Conservation (phyloP, 106 monocot species). For the Hemerocallis citrina region DNA sequence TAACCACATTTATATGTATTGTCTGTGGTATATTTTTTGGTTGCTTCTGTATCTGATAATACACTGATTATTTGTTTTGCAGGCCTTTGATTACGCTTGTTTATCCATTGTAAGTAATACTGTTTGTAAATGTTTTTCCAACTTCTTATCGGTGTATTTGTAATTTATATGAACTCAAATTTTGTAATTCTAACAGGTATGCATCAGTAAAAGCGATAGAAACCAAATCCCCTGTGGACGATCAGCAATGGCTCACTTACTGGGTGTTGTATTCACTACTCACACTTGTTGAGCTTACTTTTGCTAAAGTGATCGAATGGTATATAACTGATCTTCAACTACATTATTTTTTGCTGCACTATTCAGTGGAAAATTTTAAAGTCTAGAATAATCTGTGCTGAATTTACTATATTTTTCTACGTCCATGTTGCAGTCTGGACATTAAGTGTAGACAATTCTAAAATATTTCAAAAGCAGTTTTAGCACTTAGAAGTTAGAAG, state of each 20-base stretch:
- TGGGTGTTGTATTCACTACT: constrained; percentile 77
- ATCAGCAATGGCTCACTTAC: constrained; percentile 97
- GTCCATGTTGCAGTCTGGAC: not conserved
- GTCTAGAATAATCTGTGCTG: not conserved
- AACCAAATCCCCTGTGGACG: constrained; percentile 78
- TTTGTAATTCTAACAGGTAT: constrained; percentile 45
- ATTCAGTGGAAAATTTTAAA: not conserved
- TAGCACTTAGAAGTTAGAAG: no score
- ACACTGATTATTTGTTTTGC: constrained; percentile 16
- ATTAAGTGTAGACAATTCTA: not conserved
- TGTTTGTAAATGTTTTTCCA: not conserved
- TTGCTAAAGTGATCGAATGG: constrained; percentile 70
- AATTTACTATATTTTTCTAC: not conserved
- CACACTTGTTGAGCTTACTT: constrained; percentile 69
- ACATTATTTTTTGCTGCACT: not conserved
- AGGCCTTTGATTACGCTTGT: constrained; percentile 85
- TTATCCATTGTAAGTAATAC: constrained; percentile 85
- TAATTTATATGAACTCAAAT: not conserved
- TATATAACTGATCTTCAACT: constrained; percentile 9
- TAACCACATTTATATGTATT: not conserved
- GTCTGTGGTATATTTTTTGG: not conserved
- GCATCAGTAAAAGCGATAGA: constrained; percentile 95
- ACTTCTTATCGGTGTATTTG: not conserved
- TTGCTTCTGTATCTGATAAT: not conserved
- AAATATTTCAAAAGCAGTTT: not conserved